Conservation (phyloP, 257 asterid genomes). For the Nicotiana tomentosiformis region DNA sequence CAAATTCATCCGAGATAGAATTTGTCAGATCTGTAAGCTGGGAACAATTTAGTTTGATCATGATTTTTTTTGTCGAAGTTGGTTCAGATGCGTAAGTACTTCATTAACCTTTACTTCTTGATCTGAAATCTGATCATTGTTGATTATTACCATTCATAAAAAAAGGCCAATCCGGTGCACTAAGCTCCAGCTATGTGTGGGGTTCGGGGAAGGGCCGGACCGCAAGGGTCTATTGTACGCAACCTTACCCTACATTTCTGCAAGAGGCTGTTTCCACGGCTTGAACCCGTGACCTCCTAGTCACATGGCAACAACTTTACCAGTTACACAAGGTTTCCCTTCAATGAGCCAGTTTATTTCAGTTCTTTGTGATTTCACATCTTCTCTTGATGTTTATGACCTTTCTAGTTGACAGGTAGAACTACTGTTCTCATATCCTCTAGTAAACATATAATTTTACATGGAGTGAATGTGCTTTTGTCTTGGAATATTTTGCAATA, state of each 20-base stretch:
- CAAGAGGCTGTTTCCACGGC: too few relatives aligned
- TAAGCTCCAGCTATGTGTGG: too few relatives aligned
- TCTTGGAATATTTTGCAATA: background rate
- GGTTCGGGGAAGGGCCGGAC: too few relatives aligned
- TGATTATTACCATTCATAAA: background rate
- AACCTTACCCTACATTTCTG: too few relatives aligned
- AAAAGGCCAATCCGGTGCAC: too few relatives aligned
- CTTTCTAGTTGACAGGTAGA: slow-evolving; percentile 35
- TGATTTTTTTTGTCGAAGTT: background rate
- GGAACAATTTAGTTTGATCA: background rate
- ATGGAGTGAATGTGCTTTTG: background rate
- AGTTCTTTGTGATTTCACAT: slow-evolving; percentile 7
- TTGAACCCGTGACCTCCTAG: too few relatives aligned
- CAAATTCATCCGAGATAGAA: slow-evolving; percentile 1
- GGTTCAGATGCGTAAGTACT: background rate
- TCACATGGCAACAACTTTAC: too few relatives aligned
- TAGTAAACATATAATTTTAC: slow-evolving; percentile 6
- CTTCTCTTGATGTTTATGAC: slow-evolving; percentile 15
- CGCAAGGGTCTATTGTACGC: too few relatives aligned
- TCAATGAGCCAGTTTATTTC: background rate
- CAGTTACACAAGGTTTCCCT: too few relatives aligned
- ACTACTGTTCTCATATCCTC: slow-evolving; percentile 20
- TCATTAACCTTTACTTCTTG: background rate
- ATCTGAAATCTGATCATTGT: slow-evolving; percentile 1
- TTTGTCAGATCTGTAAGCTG: background rate